A percentile compares a stretch with the other conserved stretches of the same genome.
These are phyloP conservation scores for Aspergillus saccharolyticus DNA, from an alignment of 495 filamentous ascomycete genomes.

Conservation along the genomic window DNA sequence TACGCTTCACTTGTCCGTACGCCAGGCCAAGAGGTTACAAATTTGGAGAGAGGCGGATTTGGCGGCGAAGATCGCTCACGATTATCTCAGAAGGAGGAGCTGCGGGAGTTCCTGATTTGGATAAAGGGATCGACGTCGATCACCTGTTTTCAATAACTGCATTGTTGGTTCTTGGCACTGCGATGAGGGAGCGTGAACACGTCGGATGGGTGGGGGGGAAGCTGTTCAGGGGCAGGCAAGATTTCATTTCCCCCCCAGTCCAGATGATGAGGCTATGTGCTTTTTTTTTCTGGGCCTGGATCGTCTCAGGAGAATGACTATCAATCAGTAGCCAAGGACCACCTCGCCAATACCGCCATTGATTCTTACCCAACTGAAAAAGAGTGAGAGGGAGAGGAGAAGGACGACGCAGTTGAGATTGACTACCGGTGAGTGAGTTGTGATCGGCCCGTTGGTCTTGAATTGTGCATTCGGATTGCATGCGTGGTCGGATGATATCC, in stretches of 20 bases:
- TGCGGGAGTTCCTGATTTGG: constrained; percentile 7
- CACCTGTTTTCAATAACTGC: constrained; percentile 17
- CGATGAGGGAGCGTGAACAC: constrained; percentile 1
- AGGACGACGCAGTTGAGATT: not conserved
- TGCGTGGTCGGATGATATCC: not conserved
- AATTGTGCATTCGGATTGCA: not conserved
- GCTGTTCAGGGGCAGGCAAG: not conserved
- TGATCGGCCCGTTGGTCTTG: not conserved
- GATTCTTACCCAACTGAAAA: not conserved
- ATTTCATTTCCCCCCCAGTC: not conserved
- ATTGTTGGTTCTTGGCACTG: constrained; percentile 16
- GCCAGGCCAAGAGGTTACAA: not conserved
- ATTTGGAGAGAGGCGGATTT: not conserved
- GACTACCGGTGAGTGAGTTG: not conserved
- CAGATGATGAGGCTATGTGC: not conserved
- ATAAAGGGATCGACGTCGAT: constrained; percentile 22
- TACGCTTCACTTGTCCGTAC: not conserved
- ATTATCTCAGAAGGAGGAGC: no score
- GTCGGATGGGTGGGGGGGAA: not conserved
- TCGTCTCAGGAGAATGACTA: not conserved
- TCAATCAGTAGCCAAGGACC: not conserved
- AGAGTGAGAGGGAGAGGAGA: not conserved
- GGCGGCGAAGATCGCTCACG: not conserved
- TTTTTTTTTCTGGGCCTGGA: no score
- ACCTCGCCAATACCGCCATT: not conserved